Evolutionary conservation across 805 yeast genomes (phyloP), one percentile per base, ranked within the genome.

Genomic region (Metschnikowia santaceciliae): DNA sequence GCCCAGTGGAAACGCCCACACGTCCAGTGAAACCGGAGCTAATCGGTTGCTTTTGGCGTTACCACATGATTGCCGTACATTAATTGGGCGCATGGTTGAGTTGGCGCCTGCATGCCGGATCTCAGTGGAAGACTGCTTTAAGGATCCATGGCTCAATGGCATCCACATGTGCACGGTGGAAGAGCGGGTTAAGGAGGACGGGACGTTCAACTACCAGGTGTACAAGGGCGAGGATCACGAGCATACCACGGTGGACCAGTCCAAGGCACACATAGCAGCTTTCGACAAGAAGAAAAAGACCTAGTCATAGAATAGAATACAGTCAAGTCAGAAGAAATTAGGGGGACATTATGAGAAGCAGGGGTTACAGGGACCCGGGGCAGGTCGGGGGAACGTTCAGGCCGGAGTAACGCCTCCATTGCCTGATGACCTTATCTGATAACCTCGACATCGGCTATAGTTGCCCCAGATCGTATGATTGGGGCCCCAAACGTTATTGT

Each of bases 201-300:
- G 72, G 22, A 63, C 70, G 13, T 51, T 72, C 37, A 67, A 72
- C 48, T 67, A 64, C 61, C 72, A 65, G 37, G 73, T 71, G 7
- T 60, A 66, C 40, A 69, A 69, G 33, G 81, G 83, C 19, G 67
- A 72, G 6, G 84, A 82, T 61, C 98, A 91, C 64, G 77, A 77
- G 33, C 98, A 91, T 65, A 89, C 97, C 1, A 81, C 81, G 57
- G 97, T 91, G 46, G 96, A 90, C 59, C 96, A 88, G 65, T 84
- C 89, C 53, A 96, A 89, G 60, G 98, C 98, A 0, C 98, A 91
- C 67, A 91, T 91, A 70, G 96, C 97, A 10, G 86, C 91, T 52
- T 78, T 91, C 57, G 97, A 91, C 64, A 88, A 84, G 75, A 88
- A 84, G 64, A 91, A 88, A 71, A 80, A 78, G 64, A 34, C 32